Evolutionary conservation across 352 stramenopile species (phyloP).

Genomic region (Halophytophthora polymorphica): DNA sequence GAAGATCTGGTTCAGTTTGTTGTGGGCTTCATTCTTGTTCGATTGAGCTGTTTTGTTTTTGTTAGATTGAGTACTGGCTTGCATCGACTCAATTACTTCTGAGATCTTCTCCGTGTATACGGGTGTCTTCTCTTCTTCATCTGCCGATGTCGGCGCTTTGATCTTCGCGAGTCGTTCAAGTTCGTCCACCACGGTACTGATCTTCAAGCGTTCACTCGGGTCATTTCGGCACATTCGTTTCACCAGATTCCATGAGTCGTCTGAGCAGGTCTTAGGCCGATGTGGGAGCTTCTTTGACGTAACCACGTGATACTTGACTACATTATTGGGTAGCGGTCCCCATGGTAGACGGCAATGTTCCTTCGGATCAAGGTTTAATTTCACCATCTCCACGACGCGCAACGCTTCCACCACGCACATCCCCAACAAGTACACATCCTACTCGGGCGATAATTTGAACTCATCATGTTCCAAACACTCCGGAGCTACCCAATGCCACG

Average conservation of each 20-base stretch:
- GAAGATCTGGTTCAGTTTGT: neutral
- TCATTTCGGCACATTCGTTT: constrained; percentile 2
- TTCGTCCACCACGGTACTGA: constrained; percentile 2
- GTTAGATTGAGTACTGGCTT: neutral
- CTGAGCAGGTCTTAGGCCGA: neutral
- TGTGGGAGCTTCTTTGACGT: neutral
- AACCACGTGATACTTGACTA: too few relatives aligned
- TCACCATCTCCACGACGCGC: too few relatives aligned
- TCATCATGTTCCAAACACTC: neutral
- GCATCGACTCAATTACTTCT: neutral
- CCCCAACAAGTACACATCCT: constrained; percentile 7
- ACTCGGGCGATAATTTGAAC: constrained; percentile 1
- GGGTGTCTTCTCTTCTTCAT: neutral
- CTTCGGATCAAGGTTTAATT: too few relatives aligned
- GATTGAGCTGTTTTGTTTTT: too few relatives aligned
- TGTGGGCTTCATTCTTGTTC: neutral
- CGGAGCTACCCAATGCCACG: neutral
- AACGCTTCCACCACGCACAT: constrained; percentile 7
- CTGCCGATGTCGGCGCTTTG: neutral
- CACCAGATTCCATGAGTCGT: constrained; percentile 1
- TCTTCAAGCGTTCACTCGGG: neutral
- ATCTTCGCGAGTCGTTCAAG: neutral
- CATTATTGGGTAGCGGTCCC: too few relatives aligned
- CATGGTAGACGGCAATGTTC: too few relatives aligned
- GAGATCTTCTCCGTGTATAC: too few relatives aligned